Conservation (phyloP, 2,329 filamentous ascomycete genomes). For the Cercospora janseana region DNA sequence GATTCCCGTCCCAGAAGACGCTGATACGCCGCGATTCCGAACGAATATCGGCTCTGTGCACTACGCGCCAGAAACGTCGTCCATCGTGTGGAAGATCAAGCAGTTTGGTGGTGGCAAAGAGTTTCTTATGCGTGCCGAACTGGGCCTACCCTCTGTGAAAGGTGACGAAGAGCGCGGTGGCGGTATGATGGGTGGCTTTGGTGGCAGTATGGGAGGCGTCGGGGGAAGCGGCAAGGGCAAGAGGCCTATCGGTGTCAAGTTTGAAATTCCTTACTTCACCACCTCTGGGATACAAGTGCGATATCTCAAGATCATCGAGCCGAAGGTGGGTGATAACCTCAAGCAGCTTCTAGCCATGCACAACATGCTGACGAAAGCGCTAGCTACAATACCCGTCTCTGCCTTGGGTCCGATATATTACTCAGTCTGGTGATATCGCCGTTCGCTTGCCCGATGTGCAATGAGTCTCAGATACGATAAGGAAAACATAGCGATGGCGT, state of each 20-base stretch:
- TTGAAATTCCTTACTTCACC: constrained; percentile 99
- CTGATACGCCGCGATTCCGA: constrained; percentile 90
- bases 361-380: constrained; percentile 21
- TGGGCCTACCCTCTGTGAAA: constrained; percentile 88
- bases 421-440: constrained; percentile 94
- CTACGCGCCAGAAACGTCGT: constrained; percentile 94
- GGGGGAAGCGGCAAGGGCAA: constrained; percentile 87
- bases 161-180: constrained; percentile 88
- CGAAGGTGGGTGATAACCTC: constrained; percentile 66
- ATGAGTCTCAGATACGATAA: constrained; percentile 1
- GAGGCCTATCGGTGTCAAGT: constrained; percentile 97
- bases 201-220: constrained; percentile 92
- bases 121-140: constrained; percentile 95
- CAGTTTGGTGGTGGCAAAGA: constrained; percentile 98
- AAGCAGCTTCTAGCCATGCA: not conserved
- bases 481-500: constrained; percentile 19
- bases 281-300: constrained; percentile 97
- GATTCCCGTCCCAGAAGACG: constrained; percentile 94
- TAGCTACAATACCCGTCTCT: constrained; percentile 96
- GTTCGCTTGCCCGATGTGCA: constrained; percentile 83
- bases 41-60: constrained; percentile 97
- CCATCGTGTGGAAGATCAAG: constrained; percentile 99
- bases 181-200: constrained; percentile 96
- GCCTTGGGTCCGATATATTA: constrained; percentile 98
- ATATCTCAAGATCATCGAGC: constrained; percentile 98